These are phyloP conservation scores for Rhododendron mucronatum DNA, from an alignment of 148 eudicot species.

Conservation along the genomic window DNA sequence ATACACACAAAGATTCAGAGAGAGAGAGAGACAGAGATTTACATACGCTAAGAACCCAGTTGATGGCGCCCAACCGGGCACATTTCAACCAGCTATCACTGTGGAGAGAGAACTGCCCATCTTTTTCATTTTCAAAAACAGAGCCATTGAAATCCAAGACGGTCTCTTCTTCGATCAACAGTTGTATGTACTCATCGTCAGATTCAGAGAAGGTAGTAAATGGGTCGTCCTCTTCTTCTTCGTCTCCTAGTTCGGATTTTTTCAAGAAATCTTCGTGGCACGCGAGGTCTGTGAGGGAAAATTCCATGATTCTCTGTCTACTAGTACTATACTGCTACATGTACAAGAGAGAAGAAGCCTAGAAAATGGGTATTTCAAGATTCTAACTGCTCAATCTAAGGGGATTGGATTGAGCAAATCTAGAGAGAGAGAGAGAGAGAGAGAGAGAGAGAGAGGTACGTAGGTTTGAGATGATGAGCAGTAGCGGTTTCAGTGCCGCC, in stretches of 20 bases:
- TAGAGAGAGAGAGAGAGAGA: slow-evolving; percentile 7
- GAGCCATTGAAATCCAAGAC: slow-evolving; percentile 4
- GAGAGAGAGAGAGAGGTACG: background rate
- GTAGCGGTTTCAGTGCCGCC: slow-evolving; percentile 32
- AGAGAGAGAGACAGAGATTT: background rate
- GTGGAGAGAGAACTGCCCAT: background rate
- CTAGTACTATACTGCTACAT: background rate
- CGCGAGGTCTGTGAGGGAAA: slow-evolving; percentile 24
- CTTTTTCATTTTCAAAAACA: background rate
- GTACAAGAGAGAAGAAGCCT: background rate
- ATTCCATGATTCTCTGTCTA: background rate
- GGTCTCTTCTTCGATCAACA: slow-evolving; percentile 32
- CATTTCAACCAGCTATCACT: slow-evolving; percentile 29
- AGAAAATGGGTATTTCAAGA: background rate
- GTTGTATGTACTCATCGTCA: slow-evolving; percentile 38
- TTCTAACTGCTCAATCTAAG: background rate
- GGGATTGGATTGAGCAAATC: background rate
- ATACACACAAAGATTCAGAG: background rate
- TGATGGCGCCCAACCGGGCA: slow-evolving; percentile 37
- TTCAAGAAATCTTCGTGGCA: slow-evolving; percentile 30
- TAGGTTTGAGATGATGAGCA: slow-evolving; percentile 1
- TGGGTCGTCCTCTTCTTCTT: background rate
- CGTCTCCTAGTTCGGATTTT: slow-evolving; percentile 2
- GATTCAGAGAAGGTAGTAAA: slow-evolving; percentile 6
- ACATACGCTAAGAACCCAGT: slow-evolving; percentile 44